Percentiles rank a stretch among this genome's conserved stretches.
Conservation (phyloP, 2,329 filamentous ascomycete species). For the Fusarium globosum region DNA sequence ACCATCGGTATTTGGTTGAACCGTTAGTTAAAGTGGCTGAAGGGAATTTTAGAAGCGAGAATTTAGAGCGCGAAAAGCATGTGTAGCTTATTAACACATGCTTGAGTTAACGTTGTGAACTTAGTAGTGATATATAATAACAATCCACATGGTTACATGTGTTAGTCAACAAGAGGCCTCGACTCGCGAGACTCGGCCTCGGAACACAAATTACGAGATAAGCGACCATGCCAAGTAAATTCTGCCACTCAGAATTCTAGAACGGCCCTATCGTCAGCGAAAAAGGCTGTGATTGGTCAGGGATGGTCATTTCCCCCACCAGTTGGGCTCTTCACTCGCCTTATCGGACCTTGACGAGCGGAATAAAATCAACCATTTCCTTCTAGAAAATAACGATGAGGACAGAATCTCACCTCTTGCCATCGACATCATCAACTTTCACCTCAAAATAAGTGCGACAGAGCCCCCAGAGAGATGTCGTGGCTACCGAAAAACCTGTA, state of each 20-base stretch:
- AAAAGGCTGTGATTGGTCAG: constrained; percentile 8
- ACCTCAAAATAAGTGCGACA: background rate
- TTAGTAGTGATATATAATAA: background rate
- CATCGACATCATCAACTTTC: constrained; percentile 16
- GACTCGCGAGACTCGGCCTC: constrained; percentile 2
- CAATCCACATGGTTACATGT: background rate
- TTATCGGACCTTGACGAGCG: constrained; percentile 23
- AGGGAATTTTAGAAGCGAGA: background rate
- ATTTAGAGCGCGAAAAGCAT: background rate
- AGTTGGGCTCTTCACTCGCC: constrained; percentile 19
- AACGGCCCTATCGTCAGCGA: constrained; percentile 15
- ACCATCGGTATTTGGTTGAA: background rate
- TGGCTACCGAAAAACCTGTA: background rate
- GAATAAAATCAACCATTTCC: constrained; percentile 26
- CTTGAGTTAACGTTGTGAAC: background rate
- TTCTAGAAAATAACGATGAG: constrained; percentile 11
- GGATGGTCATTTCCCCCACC: constrained; percentile 1
- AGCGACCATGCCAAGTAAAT: constrained; percentile 4
- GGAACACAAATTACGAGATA: constrained; percentile 17
- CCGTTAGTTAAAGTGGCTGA: background rate
- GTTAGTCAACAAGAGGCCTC: background rate
- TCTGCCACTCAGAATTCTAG: constrained; percentile 27
- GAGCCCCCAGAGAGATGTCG: background rate
- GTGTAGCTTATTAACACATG: background rate
- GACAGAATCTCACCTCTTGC: constrained; percentile 16